Evolutionary conservation across 331 rosid species (phyloP), one percentile per base, ranked within the genome.

Genomic region (Pyrus hybrid): DNA sequence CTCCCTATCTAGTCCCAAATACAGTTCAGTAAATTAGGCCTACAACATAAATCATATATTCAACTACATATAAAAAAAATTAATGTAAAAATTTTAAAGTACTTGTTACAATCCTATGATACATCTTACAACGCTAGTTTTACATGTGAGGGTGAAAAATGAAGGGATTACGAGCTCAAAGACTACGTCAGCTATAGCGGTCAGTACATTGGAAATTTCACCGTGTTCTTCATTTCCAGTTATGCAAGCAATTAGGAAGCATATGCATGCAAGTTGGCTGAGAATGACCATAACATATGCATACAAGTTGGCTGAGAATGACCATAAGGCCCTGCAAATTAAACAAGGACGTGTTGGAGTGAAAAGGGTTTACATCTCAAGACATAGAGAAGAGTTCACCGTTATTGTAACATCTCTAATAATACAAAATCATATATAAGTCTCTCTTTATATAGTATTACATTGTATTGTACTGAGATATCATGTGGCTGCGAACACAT

Each of bases 221-320:
- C 10, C 10, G 18, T 75, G 74, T 21, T 75, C 80, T 8, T 75
- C 74, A 58, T 41, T 71, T 60, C 86, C 80, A 16, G 73, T 35
- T 67, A 75, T 14, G 71, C 77, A 74, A 75, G 86, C 81, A 66
- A 79, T 21, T 23, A 79, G 7, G 75, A 57, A 65, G 67, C 57
- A 79, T 65, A 83, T 79, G 63, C 86, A 83, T 25, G 86, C 80
- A 18, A 78, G 14, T 35, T 35, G 43, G 43, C 49, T 22, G 67
- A 69, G 70, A 20, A 64, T 53, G 57, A 76, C 0, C 73, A 67
- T 76, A 20, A 41, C 57, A 79, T 65, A 83, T 79, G 63, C 86
- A 83, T 25, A 83, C 80, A 18, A 78, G 14, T 35, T 35, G 43
- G 43, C 49, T 22, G 67, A 69, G 70, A 20, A 64, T 53, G 57